These are phyloP conservation scores for Trichosporon coremiiforme DNA, from an alignment of 1,284 basidiomycete genomes.

Conservation along the genomic window DNA sequence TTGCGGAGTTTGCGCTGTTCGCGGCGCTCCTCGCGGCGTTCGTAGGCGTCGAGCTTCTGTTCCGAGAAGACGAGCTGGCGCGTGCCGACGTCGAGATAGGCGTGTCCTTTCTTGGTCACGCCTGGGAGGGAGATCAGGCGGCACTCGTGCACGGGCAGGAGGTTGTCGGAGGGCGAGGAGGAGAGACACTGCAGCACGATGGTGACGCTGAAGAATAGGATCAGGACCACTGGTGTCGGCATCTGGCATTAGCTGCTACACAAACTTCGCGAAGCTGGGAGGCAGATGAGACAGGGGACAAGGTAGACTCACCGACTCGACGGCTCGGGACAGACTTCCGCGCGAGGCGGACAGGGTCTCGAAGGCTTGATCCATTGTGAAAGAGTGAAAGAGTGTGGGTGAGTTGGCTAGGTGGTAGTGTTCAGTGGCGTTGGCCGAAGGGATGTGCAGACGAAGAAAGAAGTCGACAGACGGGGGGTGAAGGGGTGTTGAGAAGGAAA, in stretches of 20 bases:
- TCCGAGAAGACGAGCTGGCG: conserved; percentile 3
- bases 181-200: neutral
- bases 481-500: neutral
- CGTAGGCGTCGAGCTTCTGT: neutral
- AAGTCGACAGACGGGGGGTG: neutral
- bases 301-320: neutral
- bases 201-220: neutral
- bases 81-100: neutral
- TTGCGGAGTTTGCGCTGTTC: conserved; percentile 3
- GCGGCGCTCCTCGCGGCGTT: conserved; percentile 9
- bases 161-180: neutral
- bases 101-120: neutral
- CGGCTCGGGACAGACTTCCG: conserved; percentile 5
- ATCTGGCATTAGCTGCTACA: conserved; percentile 1
- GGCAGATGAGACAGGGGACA: neutral
- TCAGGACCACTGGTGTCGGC: conserved; percentile 2
- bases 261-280: no score
- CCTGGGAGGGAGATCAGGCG: neutral
- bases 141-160: neutral
- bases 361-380: conserved; percentile 3
- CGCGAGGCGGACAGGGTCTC: conserved; percentile 8
- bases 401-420: neutral
- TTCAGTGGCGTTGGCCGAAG: neutral
- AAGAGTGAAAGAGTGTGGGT: neutral
- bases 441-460: neutral